Evolutionary conservation across 2,329 filamentous ascomycete species (phyloP).

Genomic region (Nigrospora sphaerica): DNA sequence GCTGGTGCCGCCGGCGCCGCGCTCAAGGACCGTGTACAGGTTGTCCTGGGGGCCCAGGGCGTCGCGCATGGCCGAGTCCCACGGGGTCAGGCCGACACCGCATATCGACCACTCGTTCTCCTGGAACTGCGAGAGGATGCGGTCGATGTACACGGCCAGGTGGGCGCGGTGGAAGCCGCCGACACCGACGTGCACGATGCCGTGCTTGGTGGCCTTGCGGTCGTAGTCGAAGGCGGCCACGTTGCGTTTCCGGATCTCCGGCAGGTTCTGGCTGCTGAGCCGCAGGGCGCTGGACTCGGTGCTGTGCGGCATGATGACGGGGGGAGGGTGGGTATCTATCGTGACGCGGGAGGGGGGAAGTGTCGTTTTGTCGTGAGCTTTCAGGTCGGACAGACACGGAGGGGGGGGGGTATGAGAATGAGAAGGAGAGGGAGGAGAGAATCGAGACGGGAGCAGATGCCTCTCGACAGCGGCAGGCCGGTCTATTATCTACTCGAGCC

Average conservation of each 20-base stretch:
- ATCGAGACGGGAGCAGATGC: too few species aligned
- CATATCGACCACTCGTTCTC: constrained; percentile 41
- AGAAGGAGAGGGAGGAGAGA: too few species aligned
- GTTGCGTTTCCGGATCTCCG: constrained; percentile 19
- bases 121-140: constrained; percentile 37
- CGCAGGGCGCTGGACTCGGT: constrained; percentile 18
- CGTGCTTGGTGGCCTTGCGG: constrained; percentile 40
- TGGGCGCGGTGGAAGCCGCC: constrained; percentile 49
- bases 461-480: too few species aligned
- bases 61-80: constrained; percentile 44
- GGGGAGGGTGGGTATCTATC: not conserved
- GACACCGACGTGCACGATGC: constrained; percentile 47
- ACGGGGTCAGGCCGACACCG: constrained; percentile 43
- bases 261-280: constrained; percentile 30
- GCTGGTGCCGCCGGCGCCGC: constrained; percentile 40
- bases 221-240: constrained; percentile 35
- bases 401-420: too few species aligned
- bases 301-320: constrained; percentile 1
- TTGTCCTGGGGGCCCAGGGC: constrained; percentile 38
- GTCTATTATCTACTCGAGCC: too few species aligned
- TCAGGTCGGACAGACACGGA: too few species aligned
- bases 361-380: too few species aligned
- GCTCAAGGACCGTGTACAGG: constrained; percentile 47
- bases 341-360: too few species aligned
- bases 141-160: constrained; percentile 43